phyloP scores from a whole-genome alignment of 352 stramenopile genomes.

The Plasmopara viticola region DNA sequence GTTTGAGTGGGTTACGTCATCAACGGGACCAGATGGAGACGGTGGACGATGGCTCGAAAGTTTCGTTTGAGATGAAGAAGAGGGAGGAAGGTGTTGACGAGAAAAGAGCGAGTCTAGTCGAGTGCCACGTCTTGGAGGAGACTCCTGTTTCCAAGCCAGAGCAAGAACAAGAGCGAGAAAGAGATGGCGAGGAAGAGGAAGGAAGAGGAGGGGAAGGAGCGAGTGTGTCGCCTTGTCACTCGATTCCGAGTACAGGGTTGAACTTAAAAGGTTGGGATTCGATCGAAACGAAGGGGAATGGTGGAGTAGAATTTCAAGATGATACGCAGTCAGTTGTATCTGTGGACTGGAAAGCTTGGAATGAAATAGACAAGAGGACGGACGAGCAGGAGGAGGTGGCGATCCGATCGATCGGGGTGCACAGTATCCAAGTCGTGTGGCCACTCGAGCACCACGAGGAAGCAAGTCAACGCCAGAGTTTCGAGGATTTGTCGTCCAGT shows the following conservation, averaged over 20 bases:
- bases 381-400: not conserved
- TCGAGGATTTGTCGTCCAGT: not conserved
- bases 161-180: not conserved
- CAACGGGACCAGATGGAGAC: conserved; percentile 3
- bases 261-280: no score
- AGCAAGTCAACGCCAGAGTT: not conserved
- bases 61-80: not conserved
- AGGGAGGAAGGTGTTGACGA: not conserved
- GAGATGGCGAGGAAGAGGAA: not conserved
- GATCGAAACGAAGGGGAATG: no score
- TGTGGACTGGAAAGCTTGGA: not conserved
- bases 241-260: not conserved
- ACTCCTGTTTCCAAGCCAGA: not conserved
- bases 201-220: not conserved
- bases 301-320: no score
- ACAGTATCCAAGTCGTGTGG: conserved; percentile 45
- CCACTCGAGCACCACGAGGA: conserved; percentile 7
- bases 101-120: not conserved
- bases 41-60: not conserved
- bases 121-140: not conserved
- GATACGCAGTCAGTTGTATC: no score
- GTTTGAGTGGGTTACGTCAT: conserved; percentile 17
- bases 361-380: not conserved
- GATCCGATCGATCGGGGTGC: conserved; percentile 44
- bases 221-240: not conserved